Evolutionary conservation across 805 yeast genomes (phyloP), one percentile per base, ranked within the genome.

Genomic region (Zygosaccharomyces bisporus): DNA sequence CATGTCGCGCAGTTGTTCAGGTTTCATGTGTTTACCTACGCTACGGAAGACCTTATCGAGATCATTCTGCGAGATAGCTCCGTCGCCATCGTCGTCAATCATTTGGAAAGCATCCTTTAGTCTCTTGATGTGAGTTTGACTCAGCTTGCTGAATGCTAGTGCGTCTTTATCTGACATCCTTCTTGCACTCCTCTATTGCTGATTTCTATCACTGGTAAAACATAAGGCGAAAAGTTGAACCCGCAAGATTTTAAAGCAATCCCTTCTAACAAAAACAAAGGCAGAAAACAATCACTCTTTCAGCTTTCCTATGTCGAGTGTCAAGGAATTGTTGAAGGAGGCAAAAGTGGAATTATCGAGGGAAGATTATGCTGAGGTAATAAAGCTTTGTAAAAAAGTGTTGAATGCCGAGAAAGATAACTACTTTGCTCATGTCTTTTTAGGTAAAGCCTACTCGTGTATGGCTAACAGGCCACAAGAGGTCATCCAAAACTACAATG

Each of bases 1-100:
- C 91, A 86, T 85, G 10, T 56, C 43, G 1, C 65, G 54, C 3
- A 83, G 54, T 12, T 75, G 71, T 0, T 66, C 64, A 8, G 73
- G 74, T 3, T 65, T 56, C 2, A 66, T 58, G 2, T 65, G 66
- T 37, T 76, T 72, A 1, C 82, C 85, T 12, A 83, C 51, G 8
- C 76, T 74, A 32, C 73, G 68, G 49, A 79, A 73, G 13, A 82
- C 70, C 17, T 74, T 70, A 30, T 66, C 68, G 43, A 90, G 56
- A 61, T 86, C 93, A 1, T 69, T 61, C 23, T 63, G 57, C 1
- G 83, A 68, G 34, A 86, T 79, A 4, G 63, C 58, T 1, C 88
- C 87, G 56, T 89, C 95, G 19, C 83, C 80, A 49, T 90, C 91
- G 29, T 83, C 83, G 58, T 90, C 96, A 6, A 90, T 77, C 53